A percentile compares a stretch with the other conserved stretches of the same genome.
Evolutionary conservation across 1,139 yeast genomes (phyloP).

Genomic region (Hanseniaspora gamundiae): DNA sequence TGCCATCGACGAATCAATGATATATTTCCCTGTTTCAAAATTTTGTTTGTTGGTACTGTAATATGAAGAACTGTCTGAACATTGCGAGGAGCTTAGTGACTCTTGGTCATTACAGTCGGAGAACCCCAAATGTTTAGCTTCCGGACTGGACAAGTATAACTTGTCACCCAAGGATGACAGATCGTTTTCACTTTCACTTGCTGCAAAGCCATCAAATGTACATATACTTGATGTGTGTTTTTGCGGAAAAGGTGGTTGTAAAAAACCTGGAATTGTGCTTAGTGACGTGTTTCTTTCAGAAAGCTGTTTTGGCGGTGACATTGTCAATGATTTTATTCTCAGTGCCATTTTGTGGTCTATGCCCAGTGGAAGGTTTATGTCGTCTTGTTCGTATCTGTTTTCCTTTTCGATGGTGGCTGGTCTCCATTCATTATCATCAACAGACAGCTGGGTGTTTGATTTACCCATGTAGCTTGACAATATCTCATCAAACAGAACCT

Average conservation of each 20-base stretch:
- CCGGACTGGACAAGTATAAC: background rate
- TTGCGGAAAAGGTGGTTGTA: background rate
- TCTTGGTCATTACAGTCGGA: background rate
- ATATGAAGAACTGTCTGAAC: too few relatives aligned
- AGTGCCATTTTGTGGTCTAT: background rate
- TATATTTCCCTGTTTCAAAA: background rate
- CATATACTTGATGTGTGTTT: background rate
- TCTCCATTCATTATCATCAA: background rate
- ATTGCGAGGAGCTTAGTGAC: too few relatives aligned
- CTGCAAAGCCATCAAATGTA: background rate
- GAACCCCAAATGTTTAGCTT: background rate
- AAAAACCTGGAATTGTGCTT: background rate
- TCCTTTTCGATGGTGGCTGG: background rate
- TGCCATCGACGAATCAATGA: too few relatives aligned
- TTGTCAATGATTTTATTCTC: background rate
- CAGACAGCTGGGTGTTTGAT: background rate
- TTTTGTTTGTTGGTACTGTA: too few relatives aligned
- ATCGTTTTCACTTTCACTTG: background rate
- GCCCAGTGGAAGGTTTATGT: background rate
- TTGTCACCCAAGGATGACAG: constrained; percentile 1
- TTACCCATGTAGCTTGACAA: background rate
- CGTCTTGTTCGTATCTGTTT: background rate
- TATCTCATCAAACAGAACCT: constrained; percentile 5
- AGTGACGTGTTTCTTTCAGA: background rate
- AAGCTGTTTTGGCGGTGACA: background rate